Evolutionary conservation across 805 yeast species (phyloP).

Genomic region (Suhomyces xylopsoci): DNA sequence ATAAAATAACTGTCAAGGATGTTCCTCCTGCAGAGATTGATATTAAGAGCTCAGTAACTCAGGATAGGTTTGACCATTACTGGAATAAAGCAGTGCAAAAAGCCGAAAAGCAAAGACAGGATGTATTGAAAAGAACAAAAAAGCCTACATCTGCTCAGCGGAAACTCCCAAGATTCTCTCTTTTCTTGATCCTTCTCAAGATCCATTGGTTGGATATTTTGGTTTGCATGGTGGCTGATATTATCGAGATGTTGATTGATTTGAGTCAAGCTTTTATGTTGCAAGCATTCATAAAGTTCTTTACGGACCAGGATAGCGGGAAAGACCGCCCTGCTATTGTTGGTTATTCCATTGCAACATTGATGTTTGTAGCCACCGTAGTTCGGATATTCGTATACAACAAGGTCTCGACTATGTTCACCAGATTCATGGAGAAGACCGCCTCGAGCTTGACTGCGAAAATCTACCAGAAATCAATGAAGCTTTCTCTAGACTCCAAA

Average conservation of each 20-base stretch:
- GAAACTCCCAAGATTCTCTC: conserved; percentile 3
- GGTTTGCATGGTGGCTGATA: background rate
- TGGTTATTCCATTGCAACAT: conserved; percentile 14
- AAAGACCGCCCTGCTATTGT: conserved; percentile 12
- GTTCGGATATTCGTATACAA: conserved; percentile 17
- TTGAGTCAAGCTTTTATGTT: conserved; percentile 10
- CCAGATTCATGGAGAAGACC: conserved; percentile 5
- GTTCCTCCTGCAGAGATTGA: conserved; percentile 9
- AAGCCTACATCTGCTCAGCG: conserved; percentile 4
- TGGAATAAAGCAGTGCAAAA: conserved; percentile 1
- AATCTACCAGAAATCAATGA: conserved; percentile 67
- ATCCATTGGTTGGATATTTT: conserved; percentile 1
- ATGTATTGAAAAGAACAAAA: background rate
- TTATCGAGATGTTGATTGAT: conserved; percentile 17
- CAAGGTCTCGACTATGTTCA: conserved; percentile 15
- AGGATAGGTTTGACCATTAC: background rate
- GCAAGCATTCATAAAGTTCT: conserved; percentile 14
- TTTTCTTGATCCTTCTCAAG: conserved; percentile 5
- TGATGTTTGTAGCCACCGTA: conserved; percentile 5
- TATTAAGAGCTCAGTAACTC: conserved; percentile 1
- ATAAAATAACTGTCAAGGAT: conserved; percentile 17
- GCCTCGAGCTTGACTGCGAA: conserved; percentile 62
- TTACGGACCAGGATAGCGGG: conserved; percentile 7
- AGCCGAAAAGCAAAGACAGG: conserved; percentile 2
- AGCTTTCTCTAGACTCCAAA: conserved; percentile 63